Base-by-base conservation (phyloP, 2,329 filamentous ascomycete genomes). In the Cladosporium sp. region DNA sequence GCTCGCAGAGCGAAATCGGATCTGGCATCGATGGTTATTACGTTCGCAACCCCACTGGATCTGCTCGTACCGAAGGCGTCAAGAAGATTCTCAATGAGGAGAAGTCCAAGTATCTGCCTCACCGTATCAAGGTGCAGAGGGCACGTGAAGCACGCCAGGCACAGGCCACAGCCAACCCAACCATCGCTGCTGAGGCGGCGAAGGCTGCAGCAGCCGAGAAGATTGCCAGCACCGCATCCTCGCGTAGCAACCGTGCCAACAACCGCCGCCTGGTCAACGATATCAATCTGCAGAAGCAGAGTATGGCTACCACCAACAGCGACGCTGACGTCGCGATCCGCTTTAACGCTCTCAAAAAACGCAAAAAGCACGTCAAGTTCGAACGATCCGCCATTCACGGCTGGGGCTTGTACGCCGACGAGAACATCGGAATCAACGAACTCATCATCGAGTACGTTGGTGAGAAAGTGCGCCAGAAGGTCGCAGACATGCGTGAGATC, bases 391-490 rank as follows among this genome's bases (percentile, higher is more conserved):
- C 94, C 47, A 99, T 99, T 68, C 94, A 99, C 76, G 97, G 97
- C 69, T 99, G 94, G 94, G 94, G 94, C 28, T 78, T 99, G 28
- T 99, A 99, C 71, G 92, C 94, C 3, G 93, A 97, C 81, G 94
- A 99, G 76, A 94, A 96, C 71, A 99, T 99, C 64, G 85, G 89
- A 61, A 92, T 93, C 73, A 95, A 96, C 73, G 94, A 99, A 75
- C 97, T 99, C 92, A 99, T 99, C 72, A 99, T 99, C 70, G 94
- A 99, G 77, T 99, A 99, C 72, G 94, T 99, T 11, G 94, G 94
- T 61, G 94, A 99, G 77, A 94, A 96, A 74, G 92, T 99, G 38
- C 86, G 94, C 59, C 94, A 99, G 75, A 91, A 95, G 70, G 94
- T 99, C 61, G 92, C 94, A n/a, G 94, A 99, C 74, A 86, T 97